Evolutionary conservation across 805 yeast genomes (phyloP).

Genomic region (Monosporozyma solicola): DNA sequence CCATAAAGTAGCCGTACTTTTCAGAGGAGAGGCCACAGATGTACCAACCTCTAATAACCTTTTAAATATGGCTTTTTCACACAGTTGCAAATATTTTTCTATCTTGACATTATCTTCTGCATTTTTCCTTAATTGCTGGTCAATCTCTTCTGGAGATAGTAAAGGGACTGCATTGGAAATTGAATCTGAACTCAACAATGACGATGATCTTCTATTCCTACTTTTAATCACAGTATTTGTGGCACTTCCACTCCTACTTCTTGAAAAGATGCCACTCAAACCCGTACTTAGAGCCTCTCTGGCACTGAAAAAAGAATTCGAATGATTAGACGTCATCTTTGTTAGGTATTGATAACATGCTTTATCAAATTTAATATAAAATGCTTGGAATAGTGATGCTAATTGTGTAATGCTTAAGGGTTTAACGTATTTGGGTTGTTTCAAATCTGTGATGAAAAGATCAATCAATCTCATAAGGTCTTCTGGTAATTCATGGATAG

Average conservation of each 20-base stretch:
- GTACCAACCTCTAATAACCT: slow-evolving; percentile 27
- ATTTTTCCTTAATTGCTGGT: slow-evolving; percentile 18
- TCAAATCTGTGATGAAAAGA: slow-evolving; percentile 25
- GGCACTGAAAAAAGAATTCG: slow-evolving; percentile 14
- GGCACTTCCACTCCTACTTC: slow-evolving; percentile 18
- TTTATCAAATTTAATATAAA: slow-evolving; percentile 26
- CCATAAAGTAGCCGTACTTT: not conserved
- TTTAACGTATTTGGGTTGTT: slow-evolving; percentile 28
- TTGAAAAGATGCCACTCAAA: slow-evolving; percentile 28
- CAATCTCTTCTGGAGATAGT: slow-evolving; percentile 27
- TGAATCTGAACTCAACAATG: slow-evolving; percentile 22
- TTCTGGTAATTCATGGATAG: slow-evolving; percentile 17
- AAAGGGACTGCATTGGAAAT: slow-evolving; percentile 14
- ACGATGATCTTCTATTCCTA: slow-evolving; percentile 25
- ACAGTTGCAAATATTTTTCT: slow-evolving; percentile 25
- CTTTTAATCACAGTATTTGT: slow-evolving; percentile 3
- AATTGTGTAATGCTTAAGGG: slow-evolving; percentile 25
- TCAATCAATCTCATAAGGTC: slow-evolving; percentile 23
- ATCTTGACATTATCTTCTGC: slow-evolving; percentile 21
- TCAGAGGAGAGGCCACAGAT: slow-evolving; percentile 15
- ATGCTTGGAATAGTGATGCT: slow-evolving; percentile 25
- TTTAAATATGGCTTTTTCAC: slow-evolving; percentile 24
- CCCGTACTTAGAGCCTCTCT: slow-evolving; percentile 28
- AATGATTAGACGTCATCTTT: not conserved
- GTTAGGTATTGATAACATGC: slow-evolving; percentile 22